These are phyloP conservation scores for Alternaria hordeiaustralica DNA, from an alignment of 2,329 filamentous ascomycete species.

Conservation along the genomic window DNA sequence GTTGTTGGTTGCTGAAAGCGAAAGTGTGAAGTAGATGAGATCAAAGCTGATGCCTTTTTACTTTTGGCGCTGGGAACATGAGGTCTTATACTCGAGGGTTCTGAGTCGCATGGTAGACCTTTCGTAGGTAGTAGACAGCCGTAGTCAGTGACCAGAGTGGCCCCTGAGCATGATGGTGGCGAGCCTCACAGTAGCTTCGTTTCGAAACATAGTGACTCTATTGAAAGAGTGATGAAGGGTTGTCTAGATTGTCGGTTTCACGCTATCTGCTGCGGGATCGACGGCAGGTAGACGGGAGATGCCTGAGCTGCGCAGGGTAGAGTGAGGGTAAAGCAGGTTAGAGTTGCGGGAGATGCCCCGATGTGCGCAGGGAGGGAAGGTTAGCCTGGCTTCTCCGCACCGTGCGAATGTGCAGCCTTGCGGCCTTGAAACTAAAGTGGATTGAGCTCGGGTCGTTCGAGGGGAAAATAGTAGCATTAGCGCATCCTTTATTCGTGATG, in stretches of 20 bases:
- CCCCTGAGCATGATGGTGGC: background rate
- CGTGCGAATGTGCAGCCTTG: background rate
- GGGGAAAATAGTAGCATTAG: background rate
- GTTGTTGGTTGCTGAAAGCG: slow-evolving; percentile 1
- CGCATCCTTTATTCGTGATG: background rate
- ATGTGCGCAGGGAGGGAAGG: background rate
- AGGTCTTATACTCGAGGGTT: slow-evolving; percentile 9
- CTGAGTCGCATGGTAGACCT: background rate
- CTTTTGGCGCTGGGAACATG: background rate
- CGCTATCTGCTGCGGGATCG: slow-evolving; percentile 2
- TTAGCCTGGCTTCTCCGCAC: background rate
- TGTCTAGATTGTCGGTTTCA: slow-evolving; percentile 2
- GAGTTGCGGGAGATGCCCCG: background rate
- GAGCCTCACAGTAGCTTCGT: slow-evolving; percentile 1
- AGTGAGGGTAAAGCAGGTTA: background rate
- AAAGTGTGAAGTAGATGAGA: slow-evolving; percentile 5
- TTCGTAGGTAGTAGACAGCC: background rate
- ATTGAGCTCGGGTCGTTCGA: background rate
- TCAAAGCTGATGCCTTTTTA: slow-evolving; percentile 8
- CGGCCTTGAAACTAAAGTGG: background rate
- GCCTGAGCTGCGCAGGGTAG: background rate
- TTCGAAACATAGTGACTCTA: slow-evolving; percentile 9
- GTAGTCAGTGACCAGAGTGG: background rate
- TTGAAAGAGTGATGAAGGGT: slow-evolving; percentile 1
- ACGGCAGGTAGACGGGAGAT: background rate